Evolutionary conservation across 2,329 filamentous ascomycete genomes (phyloP).

Genomic region (Tolypocladium inflatum): DNA sequence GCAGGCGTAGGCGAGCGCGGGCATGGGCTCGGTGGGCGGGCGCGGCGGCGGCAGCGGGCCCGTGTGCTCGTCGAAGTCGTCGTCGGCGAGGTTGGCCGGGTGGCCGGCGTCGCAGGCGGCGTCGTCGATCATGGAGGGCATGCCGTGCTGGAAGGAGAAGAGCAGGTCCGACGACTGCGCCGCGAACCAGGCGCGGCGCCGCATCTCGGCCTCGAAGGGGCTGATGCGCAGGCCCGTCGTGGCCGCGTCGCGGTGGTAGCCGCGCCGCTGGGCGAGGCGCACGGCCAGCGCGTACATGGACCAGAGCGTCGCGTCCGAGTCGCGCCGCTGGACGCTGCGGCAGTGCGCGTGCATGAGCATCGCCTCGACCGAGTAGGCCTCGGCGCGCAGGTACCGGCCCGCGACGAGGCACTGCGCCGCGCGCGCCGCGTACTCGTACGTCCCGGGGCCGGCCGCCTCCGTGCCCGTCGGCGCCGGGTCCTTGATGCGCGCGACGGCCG

Average conservation of each 20-base stretch:
- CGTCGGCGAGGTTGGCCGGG: conserved; percentile 37
- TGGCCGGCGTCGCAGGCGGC: conserved; percentile 35
- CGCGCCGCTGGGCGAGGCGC: conserved; percentile 40
- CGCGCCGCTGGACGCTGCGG: conserved; percentile 29
- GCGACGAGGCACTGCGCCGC: conserved; percentile 37
- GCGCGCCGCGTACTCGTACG: conserved; percentile 23
- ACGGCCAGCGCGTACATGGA: conserved; percentile 35
- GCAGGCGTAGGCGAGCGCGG: conserved; percentile 30
- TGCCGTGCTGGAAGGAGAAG: conserved; percentile 42
- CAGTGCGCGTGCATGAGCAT: conserved; percentile 35
- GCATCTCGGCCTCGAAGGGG: conserved; percentile 42
- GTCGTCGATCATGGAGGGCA: conserved; percentile 39
- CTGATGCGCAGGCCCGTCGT: conserved; percentile 29
- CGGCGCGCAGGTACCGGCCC: conserved; percentile 35
- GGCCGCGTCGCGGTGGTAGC: conserved; percentile 39
- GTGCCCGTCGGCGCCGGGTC: conserved; percentile 6
- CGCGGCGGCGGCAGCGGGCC: conserved; percentile 31
- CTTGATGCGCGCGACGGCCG: conserved; percentile 23
- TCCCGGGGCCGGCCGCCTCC: conserved; percentile 12
- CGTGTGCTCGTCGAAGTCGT: conserved; percentile 40
- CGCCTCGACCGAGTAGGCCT: conserved; percentile 37
- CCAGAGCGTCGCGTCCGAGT: conserved; percentile 36
- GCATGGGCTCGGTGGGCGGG: conserved; percentile 31
- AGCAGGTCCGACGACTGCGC: conserved; percentile 37
- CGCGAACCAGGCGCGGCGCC: conserved; percentile 38